Evolutionary conservation across 345 rosid genomes (phyloP).

Genomic region (Linum tenue): DNA sequence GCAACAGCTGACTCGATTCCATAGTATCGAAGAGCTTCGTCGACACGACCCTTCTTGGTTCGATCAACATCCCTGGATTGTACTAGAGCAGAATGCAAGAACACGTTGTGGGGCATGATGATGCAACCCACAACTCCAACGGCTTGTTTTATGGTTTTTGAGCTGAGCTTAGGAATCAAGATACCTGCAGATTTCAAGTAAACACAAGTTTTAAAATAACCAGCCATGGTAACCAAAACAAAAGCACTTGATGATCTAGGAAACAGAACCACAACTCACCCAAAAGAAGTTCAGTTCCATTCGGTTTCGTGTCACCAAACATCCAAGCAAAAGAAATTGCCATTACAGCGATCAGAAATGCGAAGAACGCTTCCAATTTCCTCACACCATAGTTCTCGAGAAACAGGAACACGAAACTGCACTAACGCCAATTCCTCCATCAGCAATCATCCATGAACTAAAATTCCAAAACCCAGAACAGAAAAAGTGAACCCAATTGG

Average conservation of each 20-base stretch:
- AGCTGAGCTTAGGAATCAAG: too few species aligned
- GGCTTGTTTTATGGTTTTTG: too few species aligned
- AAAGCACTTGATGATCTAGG: too few species aligned
- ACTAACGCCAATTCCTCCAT: constrained; percentile 10
- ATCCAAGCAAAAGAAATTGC: constrained; percentile 88
- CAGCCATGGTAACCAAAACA: too few species aligned
- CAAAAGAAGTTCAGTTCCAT: constrained; percentile 61
- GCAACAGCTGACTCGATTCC: constrained; percentile 71
- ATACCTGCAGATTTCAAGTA: too few species aligned
- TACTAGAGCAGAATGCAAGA: constrained; percentile 90
- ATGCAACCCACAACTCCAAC: too few species aligned
- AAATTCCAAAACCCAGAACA: background rate
- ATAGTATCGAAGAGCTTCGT: constrained; percentile 84
- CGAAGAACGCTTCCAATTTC: constrained; percentile 85
- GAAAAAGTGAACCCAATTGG: background rate
- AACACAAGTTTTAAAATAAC: too few species aligned
- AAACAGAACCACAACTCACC: constrained; percentile 31
- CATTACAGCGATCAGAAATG: constrained; percentile 72
- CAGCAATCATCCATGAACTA: background rate
- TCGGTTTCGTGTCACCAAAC: constrained; percentile 87
- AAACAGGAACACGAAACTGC: constrained; percentile 68
- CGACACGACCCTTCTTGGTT: constrained; percentile 51
- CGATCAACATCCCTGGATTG: constrained; percentile 75
- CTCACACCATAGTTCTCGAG: constrained; percentile 42
- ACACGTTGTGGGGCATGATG: constrained; percentile 14